Evolutionary conservation across 306 rosid species (phyloP).

Genomic region (Sicyos edulis): DNA sequence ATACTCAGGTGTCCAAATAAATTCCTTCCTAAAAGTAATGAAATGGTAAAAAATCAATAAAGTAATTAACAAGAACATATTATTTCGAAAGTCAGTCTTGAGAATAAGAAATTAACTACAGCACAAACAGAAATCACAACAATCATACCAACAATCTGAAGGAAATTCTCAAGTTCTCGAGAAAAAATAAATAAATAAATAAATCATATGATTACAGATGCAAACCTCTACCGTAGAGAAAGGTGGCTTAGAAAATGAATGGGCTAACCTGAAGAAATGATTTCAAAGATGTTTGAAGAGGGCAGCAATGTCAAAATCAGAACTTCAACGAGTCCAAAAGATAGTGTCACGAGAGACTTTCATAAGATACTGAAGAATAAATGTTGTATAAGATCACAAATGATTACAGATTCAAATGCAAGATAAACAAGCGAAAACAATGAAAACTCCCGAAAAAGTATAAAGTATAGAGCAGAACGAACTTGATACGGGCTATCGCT

Average conservation of each 20-base stretch:
- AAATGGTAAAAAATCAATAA: no score
- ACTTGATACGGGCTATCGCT: constrained; percentile 15
- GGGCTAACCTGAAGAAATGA: not conserved
- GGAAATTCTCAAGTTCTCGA: not conserved
- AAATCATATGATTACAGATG: not conserved
- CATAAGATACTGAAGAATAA: constrained; percentile 21
- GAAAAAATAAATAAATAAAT: no score
- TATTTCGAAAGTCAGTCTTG: no score
- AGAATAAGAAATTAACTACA: not conserved
- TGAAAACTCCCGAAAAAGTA: constrained; percentile 2
- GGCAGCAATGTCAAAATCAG: constrained; percentile 22
- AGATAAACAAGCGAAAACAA: not conserved
- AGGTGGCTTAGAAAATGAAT: not conserved
- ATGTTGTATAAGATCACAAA: constrained; percentile 22
- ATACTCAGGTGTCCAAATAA: no score
- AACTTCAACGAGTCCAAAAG: constrained; percentile 23
- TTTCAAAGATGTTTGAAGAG: not conserved
- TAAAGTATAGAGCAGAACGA: constrained; percentile 13
- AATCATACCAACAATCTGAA: not conserved
- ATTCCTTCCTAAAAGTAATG: no score
- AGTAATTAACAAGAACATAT: no score
- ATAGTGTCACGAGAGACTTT: constrained; percentile 18
- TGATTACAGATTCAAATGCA: constrained; percentile 21
- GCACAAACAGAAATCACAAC: not conserved
- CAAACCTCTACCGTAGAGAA: not conserved